Evolutionary conservation across 2,329 filamentous ascomycete genomes (phyloP).

Genomic region (Stemphylium beticola): DNA sequence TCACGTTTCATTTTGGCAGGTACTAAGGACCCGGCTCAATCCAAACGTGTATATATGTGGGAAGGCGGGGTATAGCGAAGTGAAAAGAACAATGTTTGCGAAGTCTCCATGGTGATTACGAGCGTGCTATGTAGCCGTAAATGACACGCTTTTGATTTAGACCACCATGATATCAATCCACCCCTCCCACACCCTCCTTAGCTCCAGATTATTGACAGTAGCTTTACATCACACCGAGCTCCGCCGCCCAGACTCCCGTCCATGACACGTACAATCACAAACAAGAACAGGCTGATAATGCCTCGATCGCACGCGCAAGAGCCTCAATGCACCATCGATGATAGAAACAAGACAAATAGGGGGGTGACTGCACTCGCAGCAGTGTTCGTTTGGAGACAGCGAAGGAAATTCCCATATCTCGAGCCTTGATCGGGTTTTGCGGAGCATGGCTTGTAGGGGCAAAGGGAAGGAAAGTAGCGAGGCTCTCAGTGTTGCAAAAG

Average conservation of each 20-base stretch:
- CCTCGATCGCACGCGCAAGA: neutral
- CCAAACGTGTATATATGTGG: neutral
- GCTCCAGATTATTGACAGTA: neutral
- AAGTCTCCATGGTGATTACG: neutral
- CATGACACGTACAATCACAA: constrained; percentile 2
- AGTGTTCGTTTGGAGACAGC: neutral
- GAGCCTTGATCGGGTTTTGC: neutral
- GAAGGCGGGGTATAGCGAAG: neutral
- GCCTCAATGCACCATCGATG: neutral
- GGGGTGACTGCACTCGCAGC: neutral
- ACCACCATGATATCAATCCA: too few species aligned
- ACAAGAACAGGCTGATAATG: neutral
- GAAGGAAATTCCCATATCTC: neutral
- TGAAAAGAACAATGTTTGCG: neutral
- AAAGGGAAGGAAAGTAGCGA: too few species aligned
- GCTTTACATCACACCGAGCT: too few species aligned
- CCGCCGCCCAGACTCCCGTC: neutral
- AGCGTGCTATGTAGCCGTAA: neutral
- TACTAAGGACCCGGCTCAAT: neutral
- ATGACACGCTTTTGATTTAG: neutral
- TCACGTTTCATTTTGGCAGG: too few species aligned
- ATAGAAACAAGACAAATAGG: neutral
- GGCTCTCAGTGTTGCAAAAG: too few species aligned
- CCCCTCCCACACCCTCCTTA: neutral
- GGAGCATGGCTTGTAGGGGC: neutral